Evolutionary conservation across 352 stramenopile species (phyloP), one percentile per base, ranked within the genome.

Genomic region (Aphanomyces euteiches): DNA sequence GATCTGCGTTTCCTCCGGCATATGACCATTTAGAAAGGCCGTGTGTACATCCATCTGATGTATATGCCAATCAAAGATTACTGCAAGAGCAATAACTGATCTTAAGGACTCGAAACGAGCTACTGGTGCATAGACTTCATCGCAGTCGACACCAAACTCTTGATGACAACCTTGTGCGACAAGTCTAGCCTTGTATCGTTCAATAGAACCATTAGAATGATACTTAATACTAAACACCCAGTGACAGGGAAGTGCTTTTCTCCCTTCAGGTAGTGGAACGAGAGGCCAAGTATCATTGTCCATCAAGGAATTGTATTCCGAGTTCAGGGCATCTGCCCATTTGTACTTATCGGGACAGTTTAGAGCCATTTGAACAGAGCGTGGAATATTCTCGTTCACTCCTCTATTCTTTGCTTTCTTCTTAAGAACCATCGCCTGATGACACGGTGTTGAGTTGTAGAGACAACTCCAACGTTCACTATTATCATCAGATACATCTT

Each of bases 161-260:
- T 63, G 56, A 34, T 43, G 36, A 8, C 19, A 15, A 1, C 56
- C n/a, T 8, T 63, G 19, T 13, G 21, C 56, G 1, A 63, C 56
- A 40, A 63, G 21, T 63, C 56, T 63, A 2, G 56, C 56, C n/a
- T 63, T 63, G 41, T 43, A 63, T 10, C 36, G 19, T 34, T 63
- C 56, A 63, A 63, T 38, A 41, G 19, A 12, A 43, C 21, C 56
- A 41, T 43, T 39, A 12, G 56, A 15, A 34, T 38, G 39, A 12
- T 63, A 63, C n/a, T 63, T 63, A 12, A 63, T 37, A 63, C 13
- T 38, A 63, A 63, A 39, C 10, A 63, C 56, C 56, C 56, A 63
- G 43, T 63, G 56, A 34, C 56, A 63, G 13, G 56, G 56, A 21
- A 63, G 10, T 2, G 56, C 56, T 13, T 38, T 63, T 15, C 36